Evolutionary conservation across 768 basidiomycete species (phyloP).

Genomic region (Rhodotorula sphaerocarpa): DNA sequence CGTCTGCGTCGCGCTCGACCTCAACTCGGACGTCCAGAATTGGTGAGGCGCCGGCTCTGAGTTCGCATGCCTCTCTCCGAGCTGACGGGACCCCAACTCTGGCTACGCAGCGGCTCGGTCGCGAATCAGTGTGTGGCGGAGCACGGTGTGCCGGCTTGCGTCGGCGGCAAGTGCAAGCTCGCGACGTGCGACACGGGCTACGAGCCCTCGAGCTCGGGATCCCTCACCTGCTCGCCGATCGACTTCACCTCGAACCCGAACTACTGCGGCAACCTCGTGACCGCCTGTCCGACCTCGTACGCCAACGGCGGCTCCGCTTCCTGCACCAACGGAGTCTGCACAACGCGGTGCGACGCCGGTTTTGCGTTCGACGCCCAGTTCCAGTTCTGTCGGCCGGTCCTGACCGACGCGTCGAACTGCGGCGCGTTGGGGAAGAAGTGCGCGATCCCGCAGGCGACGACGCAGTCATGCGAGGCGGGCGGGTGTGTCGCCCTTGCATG

Average conservation of each 20-base stretch:
- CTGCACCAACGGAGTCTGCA: slow-evolving; percentile 8
- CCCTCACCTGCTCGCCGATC: no score
- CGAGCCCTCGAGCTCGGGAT: no score
- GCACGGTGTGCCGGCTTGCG: no score
- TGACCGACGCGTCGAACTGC: slow-evolving; percentile 3
- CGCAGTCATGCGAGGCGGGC: slow-evolving; percentile 12
- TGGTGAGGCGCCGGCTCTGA: no score
- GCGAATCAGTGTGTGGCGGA: slow-evolving; percentile 14
- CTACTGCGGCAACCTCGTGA: not conserved
- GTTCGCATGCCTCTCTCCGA: no score
- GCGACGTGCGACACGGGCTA: no score
- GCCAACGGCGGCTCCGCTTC: slow-evolving; percentile 8
- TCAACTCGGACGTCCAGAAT: no score
- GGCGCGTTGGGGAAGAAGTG: slow-evolving; percentile 6
- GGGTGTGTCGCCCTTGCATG: not conserved
- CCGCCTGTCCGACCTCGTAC: slow-evolving; percentile 10
- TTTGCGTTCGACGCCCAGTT: slow-evolving; percentile 4
- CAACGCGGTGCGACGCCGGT: slow-evolving; percentile 3
- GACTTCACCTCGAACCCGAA: no score
- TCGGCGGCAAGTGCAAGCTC: no score
- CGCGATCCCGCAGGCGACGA: not conserved
- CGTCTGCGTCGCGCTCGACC: no score
- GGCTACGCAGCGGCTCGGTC: no score
- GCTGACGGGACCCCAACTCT: no score
- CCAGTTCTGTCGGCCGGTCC: slow-evolving; percentile 4